Evolutionary conservation across 345 rosid species (phyloP).

Genomic region (Populus tremula): DNA sequence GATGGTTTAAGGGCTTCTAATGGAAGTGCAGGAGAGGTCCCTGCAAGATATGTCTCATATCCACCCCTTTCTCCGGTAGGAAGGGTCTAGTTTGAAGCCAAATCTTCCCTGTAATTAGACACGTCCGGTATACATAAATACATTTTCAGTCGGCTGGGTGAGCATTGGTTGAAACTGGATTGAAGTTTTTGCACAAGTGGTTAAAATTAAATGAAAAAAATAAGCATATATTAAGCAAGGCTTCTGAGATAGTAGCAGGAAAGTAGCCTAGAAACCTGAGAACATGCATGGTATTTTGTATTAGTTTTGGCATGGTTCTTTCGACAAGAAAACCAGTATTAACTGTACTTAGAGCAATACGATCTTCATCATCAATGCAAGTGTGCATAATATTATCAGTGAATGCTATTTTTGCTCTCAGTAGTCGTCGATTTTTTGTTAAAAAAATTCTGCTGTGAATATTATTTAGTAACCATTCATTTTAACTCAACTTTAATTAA

Average conservation of each 20-base stretch:
- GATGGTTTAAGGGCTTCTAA: conserved; percentile 30
- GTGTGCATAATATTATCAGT: conserved; percentile 38
- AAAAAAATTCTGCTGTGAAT: neutral
- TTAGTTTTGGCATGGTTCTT: conserved; percentile 1
- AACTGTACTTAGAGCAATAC: conserved; percentile 8
- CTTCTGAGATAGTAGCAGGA: conserved; percentile 2
- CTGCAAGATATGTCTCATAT: conserved; percentile 54
- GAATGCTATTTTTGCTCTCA: conserved; percentile 4
- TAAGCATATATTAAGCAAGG: neutral
- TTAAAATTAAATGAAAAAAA: conserved; percentile 10
- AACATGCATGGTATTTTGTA: conserved; percentile 17
- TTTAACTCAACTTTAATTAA: neutral
- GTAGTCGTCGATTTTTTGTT: neutral
- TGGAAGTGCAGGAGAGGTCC: conserved; percentile 35
- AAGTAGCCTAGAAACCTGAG: conserved; percentile 10
- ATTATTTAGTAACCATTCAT: neutral
- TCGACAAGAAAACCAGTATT: conserved; percentile 18
- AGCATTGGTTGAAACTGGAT: conserved; percentile 11
- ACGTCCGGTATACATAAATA: conserved; percentile 16
- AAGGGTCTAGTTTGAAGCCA: conserved; percentile 46
- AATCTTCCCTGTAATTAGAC: conserved; percentile 24
- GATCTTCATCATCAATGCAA: conserved; percentile 29
- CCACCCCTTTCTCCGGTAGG: conserved; percentile 78
- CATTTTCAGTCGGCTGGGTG: conserved; percentile 9
- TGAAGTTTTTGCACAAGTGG: conserved; percentile 1